Conservation (phyloP, 352 stramenopile species). For the Globisporangium perplexum region DNA sequence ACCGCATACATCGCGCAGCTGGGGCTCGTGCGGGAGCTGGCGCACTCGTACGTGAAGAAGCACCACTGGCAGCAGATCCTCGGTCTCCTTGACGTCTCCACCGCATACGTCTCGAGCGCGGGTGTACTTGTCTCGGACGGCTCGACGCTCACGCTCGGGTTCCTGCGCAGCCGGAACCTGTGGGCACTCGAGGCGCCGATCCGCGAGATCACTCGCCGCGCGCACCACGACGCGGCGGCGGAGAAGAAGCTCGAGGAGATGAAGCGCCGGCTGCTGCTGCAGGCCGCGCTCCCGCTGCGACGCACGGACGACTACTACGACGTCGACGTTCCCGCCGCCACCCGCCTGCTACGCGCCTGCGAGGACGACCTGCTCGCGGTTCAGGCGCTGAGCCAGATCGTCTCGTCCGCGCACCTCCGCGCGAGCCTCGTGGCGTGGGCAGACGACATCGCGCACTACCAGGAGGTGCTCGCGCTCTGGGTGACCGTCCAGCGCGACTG, state of each 20-base stretch:
- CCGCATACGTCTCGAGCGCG: conserved; percentile 44
- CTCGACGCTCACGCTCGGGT: conserved; percentile 42
- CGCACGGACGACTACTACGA: conserved; percentile 42
- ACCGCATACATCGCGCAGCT: conserved; percentile 39
- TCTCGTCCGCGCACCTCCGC: conserved; percentile 25
- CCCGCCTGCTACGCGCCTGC: conserved; percentile 32
- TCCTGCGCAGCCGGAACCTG: conserved; percentile 37
- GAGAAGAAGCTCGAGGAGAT: conserved; percentile 56
- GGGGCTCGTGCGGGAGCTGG: conserved; percentile 44
- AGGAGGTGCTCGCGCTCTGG: conserved; percentile 60
- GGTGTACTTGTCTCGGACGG: conserved; percentile 46
- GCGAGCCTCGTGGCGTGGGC: conserved; percentile 44
- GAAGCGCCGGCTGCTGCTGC: conserved; percentile 37
- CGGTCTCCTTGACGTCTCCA: conserved; percentile 34
- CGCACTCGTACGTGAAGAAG: conserved; percentile 40
- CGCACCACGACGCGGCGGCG: conserved; percentile 44
- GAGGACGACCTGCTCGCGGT: conserved; percentile 55
- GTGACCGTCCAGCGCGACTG: conserved; percentile 42
- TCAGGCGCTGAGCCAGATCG: conserved; percentile 47
- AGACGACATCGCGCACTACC: conserved; percentile 52
- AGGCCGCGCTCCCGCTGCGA: conserved; percentile 26
- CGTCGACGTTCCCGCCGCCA: conserved; percentile 24
- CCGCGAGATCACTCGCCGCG: conserved; percentile 47
- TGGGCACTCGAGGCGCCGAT: conserved; percentile 57
- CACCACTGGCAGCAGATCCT: conserved; percentile 63